A percentile compares a stretch with the other conserved stretches of the same genome.
phyloP scores from a whole-genome alignment of 371 early-diverging fungal genomes.

The Coemansia sp. region DNA sequence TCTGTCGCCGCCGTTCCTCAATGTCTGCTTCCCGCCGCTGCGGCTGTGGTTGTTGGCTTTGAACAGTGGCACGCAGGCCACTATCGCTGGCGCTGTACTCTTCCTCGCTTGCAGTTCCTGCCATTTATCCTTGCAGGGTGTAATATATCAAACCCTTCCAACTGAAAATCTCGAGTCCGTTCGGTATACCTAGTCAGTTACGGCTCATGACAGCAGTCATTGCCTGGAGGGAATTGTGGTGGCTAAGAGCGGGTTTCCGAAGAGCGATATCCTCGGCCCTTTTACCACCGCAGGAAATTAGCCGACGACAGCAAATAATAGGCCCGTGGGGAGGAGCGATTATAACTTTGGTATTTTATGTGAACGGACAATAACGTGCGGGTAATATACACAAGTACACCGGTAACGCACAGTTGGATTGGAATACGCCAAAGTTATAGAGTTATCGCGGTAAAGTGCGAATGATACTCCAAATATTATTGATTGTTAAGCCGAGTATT shows the following conservation, averaged over 20 bases:
- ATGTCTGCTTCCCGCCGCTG: neutral
- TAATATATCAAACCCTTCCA: too few species aligned
- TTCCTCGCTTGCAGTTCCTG: neutral
- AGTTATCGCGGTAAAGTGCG: neutral
- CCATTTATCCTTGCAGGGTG: neutral
- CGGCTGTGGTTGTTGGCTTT: neutral
- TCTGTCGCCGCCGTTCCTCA: constrained; percentile 29
- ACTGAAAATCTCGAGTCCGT: too few species aligned
- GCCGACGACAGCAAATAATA: neutral
- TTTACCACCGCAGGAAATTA: neutral
- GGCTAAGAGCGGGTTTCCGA: neutral
- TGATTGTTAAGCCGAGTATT: neutral
- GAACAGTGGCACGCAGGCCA: neutral
- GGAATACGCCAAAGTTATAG: neutral
- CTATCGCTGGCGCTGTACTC: neutral
- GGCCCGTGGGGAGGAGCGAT: too few species aligned
- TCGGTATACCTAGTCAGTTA: too few species aligned
- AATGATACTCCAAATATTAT: neutral
- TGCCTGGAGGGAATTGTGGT: too few species aligned
- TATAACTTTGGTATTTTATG: neutral
- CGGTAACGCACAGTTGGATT: neutral
- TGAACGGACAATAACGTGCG: neutral
- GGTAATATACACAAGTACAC: neutral
- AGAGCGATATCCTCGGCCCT: neutral
- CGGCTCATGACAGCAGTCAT: too few species aligned